These are phyloP conservation scores for Gautieria morchelliformis DNA, from an alignment of 768 basidiomycete species.

Conservation along the genomic window DNA sequence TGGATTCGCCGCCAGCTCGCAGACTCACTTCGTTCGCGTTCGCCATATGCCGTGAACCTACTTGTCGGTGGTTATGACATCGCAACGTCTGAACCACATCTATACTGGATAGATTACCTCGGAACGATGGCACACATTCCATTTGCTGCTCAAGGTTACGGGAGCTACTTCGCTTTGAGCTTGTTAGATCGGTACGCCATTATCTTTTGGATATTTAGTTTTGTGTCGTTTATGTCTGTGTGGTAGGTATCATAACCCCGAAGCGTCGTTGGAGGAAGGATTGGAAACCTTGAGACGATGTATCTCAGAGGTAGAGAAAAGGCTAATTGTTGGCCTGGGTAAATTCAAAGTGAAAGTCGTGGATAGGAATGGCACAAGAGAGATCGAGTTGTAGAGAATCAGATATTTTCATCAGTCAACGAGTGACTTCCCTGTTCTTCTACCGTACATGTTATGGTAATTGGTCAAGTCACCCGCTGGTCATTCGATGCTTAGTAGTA, in stretches of 20 bases:
- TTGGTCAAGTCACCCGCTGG: no score
- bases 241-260: slow-evolving; percentile 80
- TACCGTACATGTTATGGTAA: no score
- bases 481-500: no score
- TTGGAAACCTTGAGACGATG: slow-evolving; percentile 77
- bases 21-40: slow-evolving; percentile 76
- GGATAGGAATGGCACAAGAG: slow-evolving; percentile 83
- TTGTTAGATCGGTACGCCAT: slow-evolving; percentile 76
- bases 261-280: slow-evolving; percentile 78
- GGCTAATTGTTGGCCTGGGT: slow-evolving; percentile 69
- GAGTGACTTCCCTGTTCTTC: no score
- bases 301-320: slow-evolving; percentile 79
- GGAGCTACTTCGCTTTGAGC: slow-evolving; percentile 84
- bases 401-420: no score
- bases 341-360: slow-evolving; percentile 86
- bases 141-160: slow-evolving; percentile 94
- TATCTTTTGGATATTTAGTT: not conserved
- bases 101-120: slow-evolving; percentile 96
- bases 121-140: slow-evolving; percentile 85
- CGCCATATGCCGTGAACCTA: slow-evolving; percentile 86
- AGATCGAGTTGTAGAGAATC: slow-evolving; percentile 51
- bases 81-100: slow-evolving; percentile 49
- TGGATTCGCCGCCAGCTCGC: slow-evolving; percentile 93
- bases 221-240: not conserved
- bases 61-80: slow-evolving; percentile 90